Base-by-base conservation (phyloP, 805 yeast species). In the Ogataea minuta region DNA sequence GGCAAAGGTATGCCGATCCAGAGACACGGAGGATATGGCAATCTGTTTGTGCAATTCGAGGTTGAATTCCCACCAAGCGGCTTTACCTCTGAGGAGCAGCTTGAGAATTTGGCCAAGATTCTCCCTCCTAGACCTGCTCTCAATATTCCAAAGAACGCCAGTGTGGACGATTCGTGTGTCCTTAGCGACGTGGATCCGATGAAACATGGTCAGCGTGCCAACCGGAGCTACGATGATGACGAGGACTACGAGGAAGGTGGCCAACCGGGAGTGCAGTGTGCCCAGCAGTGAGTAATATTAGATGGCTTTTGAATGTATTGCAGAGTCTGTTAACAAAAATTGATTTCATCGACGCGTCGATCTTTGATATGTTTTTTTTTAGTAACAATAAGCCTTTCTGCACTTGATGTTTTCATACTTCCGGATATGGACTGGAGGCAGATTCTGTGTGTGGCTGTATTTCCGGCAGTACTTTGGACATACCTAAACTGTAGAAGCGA, bases 1-100 rank as follows among this genome's bases (percentile, higher is more conserved):
- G 87, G 81, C 56, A 90, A 91, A 67, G 99, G 99, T 80, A 93
- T 93, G 99, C 99, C 99, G 52, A 71, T 91, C 50, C 82, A 74
- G 68, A 81, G 93, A 68, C 82, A 77, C 62, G 95, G 95, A 63
- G 87, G 89, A 48, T 73, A 64, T 57, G 99, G 99, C 67, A 79
- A 88, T 69, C 74, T 93, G 70, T 79, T 86, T 56, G 70, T 93
- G 53, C 82, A 85, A 61, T 93, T 93, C 68, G 80, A 79, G 50
- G 76, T 93, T 57, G 88, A 84, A 61, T 93, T 93, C 87, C 99
- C 99, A 50, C 60, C 62, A 37, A 66, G 72, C 38, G 74, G 81
- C 59, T 88, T 86, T 61, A 74, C 95, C 34, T 57, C 74, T 44
- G 96, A 85, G 63, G 88, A 80, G 37, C 74, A 82, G 58, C 72